These are phyloP conservation scores for Trichosporon ovoides DNA, from an alignment of 1,284 basidiomycete species.

Conservation along the genomic window DNA sequence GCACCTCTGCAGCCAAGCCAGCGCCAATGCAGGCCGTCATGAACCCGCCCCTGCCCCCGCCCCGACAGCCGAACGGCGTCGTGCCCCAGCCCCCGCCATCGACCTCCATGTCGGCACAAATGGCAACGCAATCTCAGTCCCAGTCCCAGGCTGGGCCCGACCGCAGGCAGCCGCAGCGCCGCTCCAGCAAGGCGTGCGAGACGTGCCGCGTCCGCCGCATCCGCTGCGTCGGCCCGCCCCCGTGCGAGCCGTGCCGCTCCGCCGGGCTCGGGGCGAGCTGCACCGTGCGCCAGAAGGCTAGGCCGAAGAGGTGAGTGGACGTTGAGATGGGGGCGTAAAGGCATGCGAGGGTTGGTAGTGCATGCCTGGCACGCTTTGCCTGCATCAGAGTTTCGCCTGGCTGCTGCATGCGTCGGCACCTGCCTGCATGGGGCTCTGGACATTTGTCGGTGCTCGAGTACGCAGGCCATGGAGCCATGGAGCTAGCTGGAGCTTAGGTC, in stretches of 20 bases:
- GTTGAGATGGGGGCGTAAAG: too few relatives aligned
- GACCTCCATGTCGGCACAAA: background rate
- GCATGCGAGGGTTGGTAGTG: too few relatives aligned
- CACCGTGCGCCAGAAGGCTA: constrained; percentile 21
- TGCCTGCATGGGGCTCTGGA: too few relatives aligned
- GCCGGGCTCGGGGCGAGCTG: constrained; percentile 16
- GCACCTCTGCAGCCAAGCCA: too few relatives aligned
- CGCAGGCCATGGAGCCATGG: too few relatives aligned
- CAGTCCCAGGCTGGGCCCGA: background rate
- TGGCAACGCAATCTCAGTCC: background rate
- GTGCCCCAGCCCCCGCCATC: too few relatives aligned
- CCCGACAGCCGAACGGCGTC: background rate
- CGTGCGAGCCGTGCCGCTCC: constrained; percentile 20
- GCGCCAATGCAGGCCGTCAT: constrained; percentile 1
- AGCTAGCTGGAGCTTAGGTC: too few relatives aligned
- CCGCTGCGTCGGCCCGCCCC: constrained; percentile 20
- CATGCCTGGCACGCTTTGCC: too few relatives aligned
- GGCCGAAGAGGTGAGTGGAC: constrained; percentile 23
- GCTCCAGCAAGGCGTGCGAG: constrained; percentile 24
- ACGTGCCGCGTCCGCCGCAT: constrained; percentile 21
- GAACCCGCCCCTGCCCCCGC: background rate
- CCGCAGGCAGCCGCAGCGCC: constrained; percentile 1
- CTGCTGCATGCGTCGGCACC: too few relatives aligned
- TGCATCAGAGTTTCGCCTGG: too few relatives aligned
- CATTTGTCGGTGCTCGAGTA: too few relatives aligned